Conservation (phyloP, 257 asterid genomes). For the Verbascum thapsus region DNA sequence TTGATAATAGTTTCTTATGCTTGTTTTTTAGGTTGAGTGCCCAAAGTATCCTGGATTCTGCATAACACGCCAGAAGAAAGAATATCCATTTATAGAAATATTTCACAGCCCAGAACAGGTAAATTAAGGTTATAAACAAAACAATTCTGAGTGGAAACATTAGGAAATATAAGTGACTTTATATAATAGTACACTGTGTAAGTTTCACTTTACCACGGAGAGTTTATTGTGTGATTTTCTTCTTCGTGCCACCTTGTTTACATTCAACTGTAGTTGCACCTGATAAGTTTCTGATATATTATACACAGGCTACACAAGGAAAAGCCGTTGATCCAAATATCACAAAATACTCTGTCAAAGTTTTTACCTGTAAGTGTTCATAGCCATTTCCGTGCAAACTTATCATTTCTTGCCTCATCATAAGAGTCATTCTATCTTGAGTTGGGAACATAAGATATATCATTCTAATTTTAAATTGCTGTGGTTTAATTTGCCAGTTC, state of each 20-base stretch:
- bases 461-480: constrained; percentile 14
- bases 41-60: constrained; percentile 97
- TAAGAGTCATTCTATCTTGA: background rate
- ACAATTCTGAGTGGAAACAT: constrained; percentile 1
- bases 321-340: constrained; percentile 69
- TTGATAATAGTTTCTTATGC: constrained; percentile 18
- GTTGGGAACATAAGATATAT: constrained; percentile 6
- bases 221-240: background rate
- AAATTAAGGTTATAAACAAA: constrained; percentile 20
- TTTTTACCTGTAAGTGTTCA: constrained; percentile 77
- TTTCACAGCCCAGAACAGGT: constrained; percentile 93
- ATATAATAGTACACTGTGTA: background rate
- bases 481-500: constrained; percentile 56
- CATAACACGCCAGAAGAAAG: constrained; percentile 82
- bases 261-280: background rate
- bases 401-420: constrained; percentile 7
- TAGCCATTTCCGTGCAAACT: background rate
- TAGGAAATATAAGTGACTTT: constrained; percentile 2
- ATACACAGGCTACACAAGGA: constrained; percentile 64
- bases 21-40: constrained; percentile 76
- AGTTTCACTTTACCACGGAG: constrained; percentile 8
- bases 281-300: constrained; percentile 14
- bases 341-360: constrained; percentile 74
- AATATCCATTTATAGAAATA: constrained; percentile 85
- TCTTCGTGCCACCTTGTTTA: background rate